Conservation (phyloP, 257 asterid genomes). For the Solanum pinnatisectum region DNA sequence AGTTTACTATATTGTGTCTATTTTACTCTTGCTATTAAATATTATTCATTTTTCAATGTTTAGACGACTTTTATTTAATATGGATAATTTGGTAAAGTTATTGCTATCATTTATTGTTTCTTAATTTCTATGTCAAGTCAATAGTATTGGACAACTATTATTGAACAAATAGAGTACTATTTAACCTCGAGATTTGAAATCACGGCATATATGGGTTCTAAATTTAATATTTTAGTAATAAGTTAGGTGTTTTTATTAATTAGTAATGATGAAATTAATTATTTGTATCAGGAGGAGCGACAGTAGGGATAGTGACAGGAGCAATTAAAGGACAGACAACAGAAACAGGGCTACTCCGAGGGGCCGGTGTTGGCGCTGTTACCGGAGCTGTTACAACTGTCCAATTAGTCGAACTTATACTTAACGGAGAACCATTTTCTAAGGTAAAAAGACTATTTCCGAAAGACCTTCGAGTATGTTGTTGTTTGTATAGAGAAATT, state of each 20-base stretch:
- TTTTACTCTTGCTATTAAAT: background rate
- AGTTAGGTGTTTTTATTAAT: background rate
- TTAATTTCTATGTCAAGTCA: too few relatives aligned
- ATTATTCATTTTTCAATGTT: background rate
- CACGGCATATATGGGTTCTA: background rate
- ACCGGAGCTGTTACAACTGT: slow-evolving; percentile 83
- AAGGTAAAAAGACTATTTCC: slow-evolving; percentile 29
- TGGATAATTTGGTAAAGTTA: background rate
- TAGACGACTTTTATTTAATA: too few relatives aligned
- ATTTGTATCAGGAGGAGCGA: slow-evolving; percentile 66
- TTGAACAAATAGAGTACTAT: too few relatives aligned
- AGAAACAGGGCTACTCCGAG: slow-evolving; percentile 78
- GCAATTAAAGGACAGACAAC: slow-evolving; percentile 92
- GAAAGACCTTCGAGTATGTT: too few relatives aligned
- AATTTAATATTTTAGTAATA: background rate
- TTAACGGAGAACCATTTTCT: slow-evolving; percentile 77
- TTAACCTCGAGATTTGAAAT: background rate
- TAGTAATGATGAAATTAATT: background rate
- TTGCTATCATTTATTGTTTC: too few relatives aligned
- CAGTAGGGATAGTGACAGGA: slow-evolving; percentile 62
- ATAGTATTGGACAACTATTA: too few relatives aligned
- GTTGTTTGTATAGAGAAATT: background rate
- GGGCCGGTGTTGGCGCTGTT: slow-evolving; percentile 81
- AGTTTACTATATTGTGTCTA: background rate
- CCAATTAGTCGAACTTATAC: slow-evolving; percentile 63